Evolutionary conservation across 495 filamentous ascomycete species (phyloP), one percentile per base, ranked within the genome.

Genomic region (Xylaria bambusicola): DNA sequence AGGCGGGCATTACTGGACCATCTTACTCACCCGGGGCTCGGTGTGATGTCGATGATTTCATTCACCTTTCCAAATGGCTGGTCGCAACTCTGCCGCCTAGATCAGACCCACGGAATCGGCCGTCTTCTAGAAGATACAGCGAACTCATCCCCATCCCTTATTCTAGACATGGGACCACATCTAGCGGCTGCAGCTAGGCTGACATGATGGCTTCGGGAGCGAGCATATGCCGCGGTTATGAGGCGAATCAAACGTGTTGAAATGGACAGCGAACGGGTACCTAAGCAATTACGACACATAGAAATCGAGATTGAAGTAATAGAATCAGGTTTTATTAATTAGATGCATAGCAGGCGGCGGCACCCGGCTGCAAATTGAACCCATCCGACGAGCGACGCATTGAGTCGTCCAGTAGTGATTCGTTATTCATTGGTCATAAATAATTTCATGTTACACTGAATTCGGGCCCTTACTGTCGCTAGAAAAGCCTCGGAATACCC

Each of bases 401-500:
- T 26, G 15, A 24, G 9, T 20, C 27, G 29, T 38, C 5, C 18
- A 48, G 17, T 8, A 36, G 33, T 40, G 35, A 29, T 13, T 41
- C 26, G 17, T 18, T 59, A 13, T 52, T 52, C 36, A 59, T 59
- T 59, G 47, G 56, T 47, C 26, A 46, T 40, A 53, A 17, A 26
- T n/a, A n/a, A n/a, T n/a, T n/a, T n/a, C n/a, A 46, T 41, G 57
- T 60, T 52, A 45, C 48, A 53, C 38, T 26, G 33, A 33, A 8
- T 18, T 9, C 36, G 41, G 15, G 18, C 26, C 38, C 49, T 15
- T 10, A 21, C 48, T 52, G 48, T 50, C 38, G 21, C 24, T 29
- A 42, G 51, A 56, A 59, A 35, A 44, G 42, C 58, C 51, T 55
- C 58, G 58, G 58, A 48, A 61, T 55, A 36, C 51, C 6, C 23